Conservation (phyloP, 805 yeast genomes). For the Candida anglica region DNA sequence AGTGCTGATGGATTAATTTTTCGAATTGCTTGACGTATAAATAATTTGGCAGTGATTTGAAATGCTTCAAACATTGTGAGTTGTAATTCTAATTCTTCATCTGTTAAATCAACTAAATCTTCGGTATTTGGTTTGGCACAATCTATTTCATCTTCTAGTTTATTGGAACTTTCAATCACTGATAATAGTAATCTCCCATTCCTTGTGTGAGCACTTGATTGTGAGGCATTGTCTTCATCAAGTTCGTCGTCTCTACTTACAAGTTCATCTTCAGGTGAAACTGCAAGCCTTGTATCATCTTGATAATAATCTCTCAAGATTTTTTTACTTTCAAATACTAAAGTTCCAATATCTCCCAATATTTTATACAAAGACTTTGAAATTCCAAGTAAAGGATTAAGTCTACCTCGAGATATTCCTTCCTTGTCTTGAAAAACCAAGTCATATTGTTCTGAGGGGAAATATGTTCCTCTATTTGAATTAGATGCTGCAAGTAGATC, state of each 20-base stretch:
- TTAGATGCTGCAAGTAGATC: constrained; percentile 66
- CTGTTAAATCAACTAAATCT: constrained; percentile 37
- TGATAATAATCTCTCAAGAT: constrained; percentile 10
- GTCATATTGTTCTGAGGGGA: constrained; percentile 58
- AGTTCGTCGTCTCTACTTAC: constrained; percentile 4
- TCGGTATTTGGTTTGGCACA: constrained; percentile 48
- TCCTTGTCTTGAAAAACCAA: constrained; percentile 38
- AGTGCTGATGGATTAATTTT: constrained; percentile 56
- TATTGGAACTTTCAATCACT: constrained; percentile 27
- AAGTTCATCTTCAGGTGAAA: constrained; percentile 1
- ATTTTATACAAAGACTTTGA: constrained; percentile 64
- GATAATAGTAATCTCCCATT: constrained; percentile 17
- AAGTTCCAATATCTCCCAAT: constrained; percentile 63
- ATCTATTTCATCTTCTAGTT: constrained; percentile 47
- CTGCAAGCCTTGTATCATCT: neutral
- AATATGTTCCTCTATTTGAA: constrained; percentile 59
- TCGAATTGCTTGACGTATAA: constrained; percentile 62
- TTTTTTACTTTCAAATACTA: constrained; percentile 51
- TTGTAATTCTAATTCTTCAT: constrained; percentile 59
- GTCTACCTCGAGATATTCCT: constrained; percentile 34
- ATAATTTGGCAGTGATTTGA: constrained; percentile 65
- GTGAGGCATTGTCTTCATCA: constrained; percentile 15
- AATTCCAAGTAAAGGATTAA: constrained; percentile 72
- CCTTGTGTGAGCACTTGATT: constrained; percentile 19
- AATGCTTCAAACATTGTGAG: constrained; percentile 68